Evolutionary conservation across 345 rosid genomes (phyloP).

Genomic region (Moricandia arvensis): DNA sequence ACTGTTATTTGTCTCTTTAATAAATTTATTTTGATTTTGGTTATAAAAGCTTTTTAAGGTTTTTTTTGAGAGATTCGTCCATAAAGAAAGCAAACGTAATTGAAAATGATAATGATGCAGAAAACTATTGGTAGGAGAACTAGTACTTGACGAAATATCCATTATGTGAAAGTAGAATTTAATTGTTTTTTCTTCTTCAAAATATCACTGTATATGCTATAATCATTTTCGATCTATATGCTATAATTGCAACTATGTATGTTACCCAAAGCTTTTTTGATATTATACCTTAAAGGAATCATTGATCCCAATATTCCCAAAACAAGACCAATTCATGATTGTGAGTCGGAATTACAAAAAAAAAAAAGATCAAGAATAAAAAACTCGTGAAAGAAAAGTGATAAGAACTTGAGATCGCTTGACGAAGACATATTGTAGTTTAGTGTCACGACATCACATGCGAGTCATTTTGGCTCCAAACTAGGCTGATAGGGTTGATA

Average conservation of each 20-base stretch:
- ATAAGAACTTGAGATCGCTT: constrained; percentile 37
- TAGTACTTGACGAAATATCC: neutral
- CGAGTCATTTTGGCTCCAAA: constrained; percentile 26
- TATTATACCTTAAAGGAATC: neutral
- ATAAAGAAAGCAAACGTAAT: too few relatives aligned
- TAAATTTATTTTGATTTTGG: too few relatives aligned
- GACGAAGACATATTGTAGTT: constrained; percentile 30
- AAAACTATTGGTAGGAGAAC: constrained; percentile 3
- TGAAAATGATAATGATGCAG: neutral
- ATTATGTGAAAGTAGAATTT: neutral
- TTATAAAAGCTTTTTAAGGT: too few relatives aligned
- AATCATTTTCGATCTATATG: neutral
- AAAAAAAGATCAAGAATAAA: neutral
- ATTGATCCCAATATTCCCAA: neutral
- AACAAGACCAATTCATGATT: constrained; percentile 6
- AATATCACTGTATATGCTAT: neutral
- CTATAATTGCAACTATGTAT: neutral
- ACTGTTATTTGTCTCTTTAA: too few relatives aligned
- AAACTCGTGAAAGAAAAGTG: constrained; percentile 19
- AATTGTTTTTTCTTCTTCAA: neutral
- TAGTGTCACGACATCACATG: constrained; percentile 34
- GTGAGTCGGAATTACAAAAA: neutral
- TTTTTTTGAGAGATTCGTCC: too few relatives aligned
- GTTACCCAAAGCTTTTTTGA: neutral
- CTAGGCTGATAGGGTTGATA: constrained; percentile 26